Conservation (phyloP, 148 eudicot genomes). For the Mesembryanthemum crystallinum region DNA sequence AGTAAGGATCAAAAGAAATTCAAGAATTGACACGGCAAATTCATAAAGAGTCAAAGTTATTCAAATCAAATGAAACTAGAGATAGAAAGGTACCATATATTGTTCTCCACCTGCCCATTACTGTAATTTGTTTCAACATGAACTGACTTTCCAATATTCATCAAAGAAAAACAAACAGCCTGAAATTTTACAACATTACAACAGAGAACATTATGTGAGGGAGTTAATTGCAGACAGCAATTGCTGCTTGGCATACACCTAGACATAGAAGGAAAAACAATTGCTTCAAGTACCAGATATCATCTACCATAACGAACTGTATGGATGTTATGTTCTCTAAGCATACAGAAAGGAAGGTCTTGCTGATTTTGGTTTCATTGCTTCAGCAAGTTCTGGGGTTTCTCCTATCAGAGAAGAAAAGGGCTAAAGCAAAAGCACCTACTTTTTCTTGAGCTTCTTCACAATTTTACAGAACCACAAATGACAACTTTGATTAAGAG, state of each 20-base stretch:
- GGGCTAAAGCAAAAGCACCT: too few relatives aligned
- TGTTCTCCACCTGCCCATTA: slow-evolving; percentile 35
- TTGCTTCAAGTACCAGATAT: neutral
- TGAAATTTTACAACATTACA: slow-evolving; percentile 34
- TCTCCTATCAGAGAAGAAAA: too few relatives aligned
- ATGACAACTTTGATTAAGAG: too few relatives aligned
- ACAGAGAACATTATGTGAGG: slow-evolving; percentile 8
- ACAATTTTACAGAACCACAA: too few relatives aligned
- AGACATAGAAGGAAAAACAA: neutral
- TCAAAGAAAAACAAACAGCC: slow-evolving; percentile 71
- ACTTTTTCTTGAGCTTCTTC: too few relatives aligned
- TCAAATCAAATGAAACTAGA: neutral
- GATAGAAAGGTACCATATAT: slow-evolving; percentile 38
- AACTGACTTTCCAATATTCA: slow-evolving; percentile 49
- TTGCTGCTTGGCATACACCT: neutral
- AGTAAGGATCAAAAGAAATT: neutral
- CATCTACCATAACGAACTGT: neutral
- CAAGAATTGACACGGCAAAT: neutral
- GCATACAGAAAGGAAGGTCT: too few relatives aligned
- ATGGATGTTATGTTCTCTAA: too few relatives aligned
- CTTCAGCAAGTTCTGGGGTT: too few relatives aligned
- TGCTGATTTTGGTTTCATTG: too few relatives aligned
- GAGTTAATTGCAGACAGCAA: neutral
- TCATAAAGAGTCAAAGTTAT: neutral
- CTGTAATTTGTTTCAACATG: slow-evolving; percentile 30